These are phyloP conservation scores for Aspergillus sp. DNA, from an alignment of 2,329 filamentous ascomycete genomes.

Conservation along the genomic window DNA sequence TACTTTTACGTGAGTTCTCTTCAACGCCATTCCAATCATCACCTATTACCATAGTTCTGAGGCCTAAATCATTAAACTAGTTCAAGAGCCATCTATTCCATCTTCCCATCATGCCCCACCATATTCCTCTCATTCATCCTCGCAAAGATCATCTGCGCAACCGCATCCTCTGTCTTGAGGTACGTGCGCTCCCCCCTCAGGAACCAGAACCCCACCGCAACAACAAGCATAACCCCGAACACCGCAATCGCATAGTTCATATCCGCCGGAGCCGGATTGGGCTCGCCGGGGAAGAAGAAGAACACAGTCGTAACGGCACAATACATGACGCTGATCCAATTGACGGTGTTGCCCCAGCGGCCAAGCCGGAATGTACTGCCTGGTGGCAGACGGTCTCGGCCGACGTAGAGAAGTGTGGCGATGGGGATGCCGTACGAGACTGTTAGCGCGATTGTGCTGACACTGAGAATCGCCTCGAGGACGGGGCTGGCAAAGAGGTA, in stretches of 20 bases:
- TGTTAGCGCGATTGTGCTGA: conserved; percentile 62
- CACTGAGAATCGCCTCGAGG: conserved; percentile 58
- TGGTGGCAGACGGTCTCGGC: conserved; percentile 58
- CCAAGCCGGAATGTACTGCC: conserved; percentile 51
- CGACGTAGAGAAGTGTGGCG: conserved; percentile 51
- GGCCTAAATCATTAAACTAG: too few species aligned
- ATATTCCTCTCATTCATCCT: conserved; percentile 20
- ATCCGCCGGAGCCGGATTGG: conserved; percentile 51
- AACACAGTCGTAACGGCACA: conserved; percentile 59
- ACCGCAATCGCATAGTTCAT: conserved; percentile 65
- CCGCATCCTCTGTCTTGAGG: conserved; percentile 36
- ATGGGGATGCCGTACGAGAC: conserved; percentile 60
- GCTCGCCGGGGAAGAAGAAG: conserved; percentile 58
- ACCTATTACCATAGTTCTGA: too few species aligned
- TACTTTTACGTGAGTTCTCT: too few species aligned
- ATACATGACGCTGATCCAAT: conserved; percentile 58
- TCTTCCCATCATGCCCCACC: background rate
- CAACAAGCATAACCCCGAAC: conserved; percentile 59
- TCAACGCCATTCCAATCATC: too few species aligned
- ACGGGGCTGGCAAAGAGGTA: conserved; percentile 61
- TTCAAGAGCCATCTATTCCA: background rate
- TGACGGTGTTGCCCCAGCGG: conserved; percentile 45
- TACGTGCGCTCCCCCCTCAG: conserved; percentile 50
- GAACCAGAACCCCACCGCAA: conserved; percentile 57
- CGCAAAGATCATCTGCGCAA: conserved; percentile 32